Evolutionary conservation across 2,329 filamentous ascomycete species (phyloP).

Genomic region (Lasiodiplodia theobromae): DNA sequence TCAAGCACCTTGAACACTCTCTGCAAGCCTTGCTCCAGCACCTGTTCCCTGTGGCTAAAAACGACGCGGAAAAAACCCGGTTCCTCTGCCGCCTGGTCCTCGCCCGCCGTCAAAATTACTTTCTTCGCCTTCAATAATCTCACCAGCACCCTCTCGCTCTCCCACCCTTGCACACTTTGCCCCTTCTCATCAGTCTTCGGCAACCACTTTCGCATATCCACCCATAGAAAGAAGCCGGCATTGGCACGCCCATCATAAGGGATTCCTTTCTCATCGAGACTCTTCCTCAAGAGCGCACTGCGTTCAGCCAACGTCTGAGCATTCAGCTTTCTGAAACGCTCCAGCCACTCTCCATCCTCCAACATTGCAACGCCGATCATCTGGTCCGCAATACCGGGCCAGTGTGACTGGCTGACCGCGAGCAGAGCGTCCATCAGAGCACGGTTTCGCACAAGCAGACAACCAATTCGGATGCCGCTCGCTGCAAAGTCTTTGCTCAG

Average conservation of each 20-base stretch:
- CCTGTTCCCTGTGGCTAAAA: conserved; percentile 40
- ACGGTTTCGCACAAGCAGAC: conserved; percentile 37
- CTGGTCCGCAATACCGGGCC: conserved; percentile 40
- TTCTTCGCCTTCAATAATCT: conserved; percentile 55
- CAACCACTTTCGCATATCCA: conserved; percentile 41
- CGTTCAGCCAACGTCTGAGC: conserved; percentile 34
- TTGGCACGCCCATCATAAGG: conserved; percentile 48
- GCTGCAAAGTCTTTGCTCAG: conserved; percentile 44
- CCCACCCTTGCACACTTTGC: conserved; percentile 36
- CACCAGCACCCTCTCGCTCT: conserved; percentile 55
- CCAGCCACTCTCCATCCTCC: conserved; percentile 38
- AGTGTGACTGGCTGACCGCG: conserved; percentile 38
- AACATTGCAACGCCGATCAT: conserved; percentile 44
- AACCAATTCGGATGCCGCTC: conserved; percentile 43
- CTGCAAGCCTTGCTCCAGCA: background rate
- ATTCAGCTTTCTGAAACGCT: conserved; percentile 34
- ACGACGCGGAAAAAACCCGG: conserved; percentile 64
- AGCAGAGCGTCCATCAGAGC: conserved; percentile 37
- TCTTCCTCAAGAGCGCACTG: conserved; percentile 32
- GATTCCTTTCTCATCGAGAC: conserved; percentile 44
- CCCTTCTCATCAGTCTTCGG: conserved; percentile 22
- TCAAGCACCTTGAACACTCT: conserved; percentile 15
- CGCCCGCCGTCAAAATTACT: conserved; percentile 59
- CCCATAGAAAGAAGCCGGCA: conserved; percentile 57
- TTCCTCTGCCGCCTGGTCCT: conserved; percentile 54